A percentile compares a stretch with the other conserved stretches of the same genome.
Conservation (phyloP, 805 yeast genomes). For the Gaillardinia entomophila region DNA sequence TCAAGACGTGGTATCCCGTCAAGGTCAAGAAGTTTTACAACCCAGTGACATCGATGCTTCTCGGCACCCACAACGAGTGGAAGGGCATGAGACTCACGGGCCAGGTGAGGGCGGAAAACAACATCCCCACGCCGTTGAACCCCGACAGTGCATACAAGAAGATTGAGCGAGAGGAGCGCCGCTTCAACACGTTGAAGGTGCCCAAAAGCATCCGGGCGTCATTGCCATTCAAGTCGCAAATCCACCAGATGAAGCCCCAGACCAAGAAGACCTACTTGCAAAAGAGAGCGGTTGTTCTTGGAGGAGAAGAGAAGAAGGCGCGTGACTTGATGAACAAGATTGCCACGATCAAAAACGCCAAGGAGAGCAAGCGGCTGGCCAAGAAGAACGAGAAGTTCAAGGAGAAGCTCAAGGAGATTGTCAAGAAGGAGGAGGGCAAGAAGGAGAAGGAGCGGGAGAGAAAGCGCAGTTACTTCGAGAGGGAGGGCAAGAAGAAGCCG, state of each 20-base stretch:
- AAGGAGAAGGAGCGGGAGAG: slow-evolving; percentile 74
- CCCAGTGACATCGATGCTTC: slow-evolving; percentile 87
- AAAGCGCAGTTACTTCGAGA: slow-evolving; percentile 80
- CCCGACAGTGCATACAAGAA: slow-evolving; percentile 53
- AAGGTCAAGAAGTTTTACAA: slow-evolving; percentile 86
- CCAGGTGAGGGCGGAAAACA: slow-evolving; percentile 74
- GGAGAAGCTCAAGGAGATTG: slow-evolving; percentile 67
- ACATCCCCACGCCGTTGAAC: slow-evolving; percentile 55
- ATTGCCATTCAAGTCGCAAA: slow-evolving; percentile 89
- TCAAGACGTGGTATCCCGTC: slow-evolving; percentile 97
- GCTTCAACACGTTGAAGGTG: slow-evolving; percentile 81
- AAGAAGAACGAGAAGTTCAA: slow-evolving; percentile 74
- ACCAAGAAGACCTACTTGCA: slow-evolving; percentile 71
- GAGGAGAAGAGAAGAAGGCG: slow-evolving; percentile 91
- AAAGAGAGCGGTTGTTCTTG: slow-evolving; percentile 90
- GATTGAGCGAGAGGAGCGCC: slow-evolving; percentile 78
- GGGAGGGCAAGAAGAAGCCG: slow-evolving; percentile 58
- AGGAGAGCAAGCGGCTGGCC: slow-evolving; percentile 67
- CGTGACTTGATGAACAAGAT: slow-evolving; percentile 84
- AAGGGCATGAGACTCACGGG: slow-evolving; percentile 96
- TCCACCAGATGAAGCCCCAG: slow-evolving; percentile 83
- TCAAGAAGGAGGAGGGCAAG: slow-evolving; percentile 66
- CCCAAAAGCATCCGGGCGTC: slow-evolving; percentile 72
- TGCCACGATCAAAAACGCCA: slow-evolving; percentile 76
- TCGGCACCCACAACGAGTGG: slow-evolving; percentile 81